Conservation (phyloP, 1,284 basidiomycete species). For the Cryptococcus hybrid region DNA sequence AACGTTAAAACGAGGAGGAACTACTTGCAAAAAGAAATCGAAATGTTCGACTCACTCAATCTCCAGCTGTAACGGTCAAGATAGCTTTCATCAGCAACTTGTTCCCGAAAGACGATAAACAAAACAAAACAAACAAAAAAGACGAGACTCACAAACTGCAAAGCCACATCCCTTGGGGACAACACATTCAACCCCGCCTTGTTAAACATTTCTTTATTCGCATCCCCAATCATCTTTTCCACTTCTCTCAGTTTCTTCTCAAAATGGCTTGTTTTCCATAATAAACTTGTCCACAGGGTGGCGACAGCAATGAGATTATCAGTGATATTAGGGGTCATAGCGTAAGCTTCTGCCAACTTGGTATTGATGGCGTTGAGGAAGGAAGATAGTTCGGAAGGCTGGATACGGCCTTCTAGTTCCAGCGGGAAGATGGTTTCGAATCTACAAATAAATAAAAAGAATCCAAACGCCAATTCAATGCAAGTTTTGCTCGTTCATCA, state of each 20-base stretch:
- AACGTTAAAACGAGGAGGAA: too few relatives aligned
- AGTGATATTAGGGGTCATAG: slow-evolving; percentile 43
- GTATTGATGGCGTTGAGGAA: slow-evolving; percentile 50
- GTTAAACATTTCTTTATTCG: slow-evolving; percentile 51
- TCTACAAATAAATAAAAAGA: slow-evolving; percentile 13
- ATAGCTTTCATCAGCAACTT: too few relatives aligned
- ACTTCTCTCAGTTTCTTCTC: slow-evolving; percentile 47
- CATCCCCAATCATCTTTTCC: slow-evolving; percentile 38
- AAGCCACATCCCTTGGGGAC: slow-evolving; percentile 51
- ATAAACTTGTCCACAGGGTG: slow-evolving; percentile 50
- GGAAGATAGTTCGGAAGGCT: slow-evolving; percentile 41
- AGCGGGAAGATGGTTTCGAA: slow-evolving; percentile 51
- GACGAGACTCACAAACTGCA: slow-evolving; percentile 51
- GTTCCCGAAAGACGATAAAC: too few relatives aligned
- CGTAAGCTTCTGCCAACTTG: slow-evolving; percentile 48
- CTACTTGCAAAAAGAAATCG: too few relatives aligned
- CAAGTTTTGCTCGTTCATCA: background rate
- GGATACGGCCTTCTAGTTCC: slow-evolving; percentile 52
- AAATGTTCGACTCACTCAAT: slow-evolving; percentile 19
- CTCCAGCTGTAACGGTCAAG: slow-evolving; percentile 34
- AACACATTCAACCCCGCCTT: slow-evolving; percentile 52
- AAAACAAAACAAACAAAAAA: background rate
- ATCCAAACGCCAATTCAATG: background rate
- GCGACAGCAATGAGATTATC: slow-evolving; percentile 52
- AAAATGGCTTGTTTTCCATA: slow-evolving; percentile 50